Evolutionary conservation across 192 early-diverging fungal genomes (phyloP), one percentile per base, ranked within the genome.

Genomic region (Lobulomyces angularis): DNA sequence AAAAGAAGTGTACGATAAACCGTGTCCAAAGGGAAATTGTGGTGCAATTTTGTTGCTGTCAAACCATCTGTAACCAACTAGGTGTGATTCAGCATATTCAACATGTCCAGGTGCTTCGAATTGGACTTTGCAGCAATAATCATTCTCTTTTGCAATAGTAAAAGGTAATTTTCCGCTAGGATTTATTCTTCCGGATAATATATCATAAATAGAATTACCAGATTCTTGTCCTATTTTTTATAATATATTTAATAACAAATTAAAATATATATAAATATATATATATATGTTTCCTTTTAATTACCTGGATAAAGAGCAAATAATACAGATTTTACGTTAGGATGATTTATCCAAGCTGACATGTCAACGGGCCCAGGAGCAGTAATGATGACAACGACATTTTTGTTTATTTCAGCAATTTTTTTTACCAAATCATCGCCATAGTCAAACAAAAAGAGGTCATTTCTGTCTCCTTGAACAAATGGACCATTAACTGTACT

Each of bases 81-180:
- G 44, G 3, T 71, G 41, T 12, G 65, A 62, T 56, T 80, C 77
- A 2, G 19, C 29, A 53, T 80, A 80, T 5, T n/a, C 31, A 11
- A 78, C 49, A 29, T 57, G 42, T 19, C 27, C 26, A 19, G 17
- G 19, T 21, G 29, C 41, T 23, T 48, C 35, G 46, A 48, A 53
- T 17, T 24, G 11, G 12, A 65, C 41, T 16, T 47, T 22, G 24
- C 53, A 41, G 26, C 16, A 32, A 39, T 80, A 79, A 23, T 80
- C 66, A n/a, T 48, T 18, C 22, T 59, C 52, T n/a, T n/a, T n/a
- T 21, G 26, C 51, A 50, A 81, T 71, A 21, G 74, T 80, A 48
- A 80, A 80, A 17, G 79, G 79, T 11, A 82, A 59, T 17, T 71
- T 50, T 17, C 75, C 77, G 28, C 67, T 69, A 7, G 79, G 79